Percentiles rank a stretch among this genome's conserved stretches.
Conservation (phyloP, 345 rosid genomes). For the Bretschneidera sinensis region DNA sequence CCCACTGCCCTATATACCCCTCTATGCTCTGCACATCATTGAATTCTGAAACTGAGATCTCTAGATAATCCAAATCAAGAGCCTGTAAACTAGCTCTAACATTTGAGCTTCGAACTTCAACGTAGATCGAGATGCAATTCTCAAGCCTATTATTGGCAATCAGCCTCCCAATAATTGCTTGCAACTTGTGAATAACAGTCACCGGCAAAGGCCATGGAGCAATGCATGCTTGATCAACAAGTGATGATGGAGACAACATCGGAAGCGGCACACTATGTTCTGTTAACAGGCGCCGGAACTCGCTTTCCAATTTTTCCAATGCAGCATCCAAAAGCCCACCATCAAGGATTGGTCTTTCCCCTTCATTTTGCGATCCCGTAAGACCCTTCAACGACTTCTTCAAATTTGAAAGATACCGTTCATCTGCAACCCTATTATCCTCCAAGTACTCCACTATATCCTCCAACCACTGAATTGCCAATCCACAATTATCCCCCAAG, state of each 20-base stretch:
- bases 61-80: constrained; percentile 89
- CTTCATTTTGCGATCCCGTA: constrained; percentile 48
- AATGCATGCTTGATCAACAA: constrained; percentile 63
- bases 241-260: constrained; percentile 61
- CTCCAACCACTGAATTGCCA: constrained; percentile 98
- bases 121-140: constrained; percentile 73
- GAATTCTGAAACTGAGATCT: constrained; percentile 80
- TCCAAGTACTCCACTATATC: constrained; percentile 95
- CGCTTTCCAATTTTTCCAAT: constrained; percentile 69
- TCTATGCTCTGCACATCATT: constrained; percentile 91
- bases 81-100: constrained; percentile 92
- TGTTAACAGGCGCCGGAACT: constrained; percentile 65
- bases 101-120: constrained; percentile 80
- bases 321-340: constrained; percentile 90
- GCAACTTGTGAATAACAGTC: constrained; percentile 77
- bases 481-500: constrained; percentile 85
- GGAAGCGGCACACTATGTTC: constrained; percentile 91
- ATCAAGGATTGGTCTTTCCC: constrained; percentile 44
- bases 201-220: constrained; percentile 93
- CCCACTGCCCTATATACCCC: constrained; percentile 84
- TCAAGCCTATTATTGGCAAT: constrained; percentile 80
- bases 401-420: constrained; percentile 56
- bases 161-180: constrained; percentile 86
- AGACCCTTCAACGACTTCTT: constrained; percentile 64
- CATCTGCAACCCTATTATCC: constrained; percentile 80